Evolutionary conservation across 495 filamentous ascomycete species (phyloP).

Genomic region (Penicillium waksmanii): DNA sequence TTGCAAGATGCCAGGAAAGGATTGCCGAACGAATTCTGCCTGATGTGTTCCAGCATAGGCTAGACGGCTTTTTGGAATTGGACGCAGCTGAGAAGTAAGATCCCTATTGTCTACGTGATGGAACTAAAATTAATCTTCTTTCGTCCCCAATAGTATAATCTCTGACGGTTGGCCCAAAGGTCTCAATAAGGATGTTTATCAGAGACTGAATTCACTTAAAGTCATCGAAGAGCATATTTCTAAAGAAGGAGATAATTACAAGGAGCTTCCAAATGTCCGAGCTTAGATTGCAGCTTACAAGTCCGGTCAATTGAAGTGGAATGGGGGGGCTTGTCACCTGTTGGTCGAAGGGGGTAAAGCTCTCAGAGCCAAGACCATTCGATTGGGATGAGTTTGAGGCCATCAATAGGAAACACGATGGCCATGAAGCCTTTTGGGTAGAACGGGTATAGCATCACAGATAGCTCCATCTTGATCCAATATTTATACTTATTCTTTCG

Average conservation of each 20-base stretch:
- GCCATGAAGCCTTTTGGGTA: slow-evolving; percentile 10
- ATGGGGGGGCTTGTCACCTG: slow-evolving; percentile 12
- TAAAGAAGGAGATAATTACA: not conserved
- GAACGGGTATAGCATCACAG: slow-evolving; percentile 10
- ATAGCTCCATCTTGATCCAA: too few species aligned
- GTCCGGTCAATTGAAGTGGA: not conserved
- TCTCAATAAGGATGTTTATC: not conserved
- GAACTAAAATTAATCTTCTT: too few species aligned
- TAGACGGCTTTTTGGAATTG: slow-evolving; percentile 3
- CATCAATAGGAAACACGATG: not conserved
- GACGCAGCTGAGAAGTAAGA: not conserved
- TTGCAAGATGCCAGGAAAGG: slow-evolving; percentile 13
- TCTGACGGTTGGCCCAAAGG: not conserved
- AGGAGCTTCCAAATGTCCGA: not conserved
- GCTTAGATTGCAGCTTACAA: not conserved
- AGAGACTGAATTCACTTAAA: not conserved
- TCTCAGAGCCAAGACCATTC: slow-evolving; percentile 7
- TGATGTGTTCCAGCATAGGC: slow-evolving; percentile 8
- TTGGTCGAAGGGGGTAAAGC: slow-evolving; percentile 10
- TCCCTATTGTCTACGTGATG: not conserved
- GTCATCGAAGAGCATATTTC: not conserved
- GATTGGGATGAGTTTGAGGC: slow-evolving; percentile 3
- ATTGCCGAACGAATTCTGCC: slow-evolving; percentile 21
- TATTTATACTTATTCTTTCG: too few species aligned
- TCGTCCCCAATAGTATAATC: not conserved